Evolutionary conservation across 192 early-diverging fungal species (phyloP).

Genomic region (Umbelopsis sp.): DNA sequence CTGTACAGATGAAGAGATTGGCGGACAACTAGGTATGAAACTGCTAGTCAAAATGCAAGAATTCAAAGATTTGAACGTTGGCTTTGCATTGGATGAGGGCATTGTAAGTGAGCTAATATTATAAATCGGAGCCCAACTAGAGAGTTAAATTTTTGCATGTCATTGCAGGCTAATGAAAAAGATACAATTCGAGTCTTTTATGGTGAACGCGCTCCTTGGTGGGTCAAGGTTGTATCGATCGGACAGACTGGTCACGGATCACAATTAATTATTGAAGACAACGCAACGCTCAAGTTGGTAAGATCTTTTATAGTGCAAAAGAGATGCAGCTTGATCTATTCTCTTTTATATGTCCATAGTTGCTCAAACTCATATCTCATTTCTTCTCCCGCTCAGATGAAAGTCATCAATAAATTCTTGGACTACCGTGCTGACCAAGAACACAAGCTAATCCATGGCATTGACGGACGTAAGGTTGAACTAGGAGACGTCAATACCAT

Average conservation of each 20-base stretch:
- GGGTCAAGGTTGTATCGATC: constrained; percentile 69
- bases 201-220: constrained; percentile 85
- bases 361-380: too few relatives aligned
- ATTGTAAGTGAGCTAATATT: constrained; percentile 38
- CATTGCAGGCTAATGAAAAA: constrained; percentile 51
- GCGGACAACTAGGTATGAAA: constrained; percentile 80
- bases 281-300: constrained; percentile 68
- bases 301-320: constrained; percentile 18
- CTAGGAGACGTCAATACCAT: constrained; percentile 82
- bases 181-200: constrained; percentile 76
- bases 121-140: not conserved
- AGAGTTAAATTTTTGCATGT: not conserved
- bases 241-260: constrained; percentile 84
- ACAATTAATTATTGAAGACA: constrained; percentile 73
- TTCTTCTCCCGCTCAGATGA: not conserved
- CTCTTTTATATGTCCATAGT: too few relatives aligned
- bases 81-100: constrained; percentile 86
- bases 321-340: too few relatives aligned
- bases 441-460: constrained; percentile 50
- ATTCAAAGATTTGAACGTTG: constrained; percentile 74
- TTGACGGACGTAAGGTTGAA: constrained; percentile 52
- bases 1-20: constrained; percentile 77
- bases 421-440: constrained; percentile 69
- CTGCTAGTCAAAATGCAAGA: constrained; percentile 63
- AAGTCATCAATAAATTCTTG: constrained; percentile 68